Evolutionary conservation across 2,329 filamentous ascomycete genomes (phyloP), one percentile per base, ranked within the genome.

Genomic region (Fusarium coicis): DNA sequence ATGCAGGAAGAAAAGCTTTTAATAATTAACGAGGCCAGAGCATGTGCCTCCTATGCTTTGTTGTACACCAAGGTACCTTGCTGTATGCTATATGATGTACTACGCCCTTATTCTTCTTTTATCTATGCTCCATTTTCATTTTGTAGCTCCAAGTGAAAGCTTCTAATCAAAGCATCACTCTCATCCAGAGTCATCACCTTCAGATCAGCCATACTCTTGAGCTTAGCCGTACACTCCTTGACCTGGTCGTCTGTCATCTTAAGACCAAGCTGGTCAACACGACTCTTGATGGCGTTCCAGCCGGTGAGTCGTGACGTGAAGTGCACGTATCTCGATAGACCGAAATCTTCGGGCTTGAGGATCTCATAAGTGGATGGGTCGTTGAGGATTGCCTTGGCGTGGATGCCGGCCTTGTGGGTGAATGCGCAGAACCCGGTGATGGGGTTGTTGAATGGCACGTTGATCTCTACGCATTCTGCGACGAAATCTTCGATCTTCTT

Each of bases 21-120:
- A 11, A 19, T 4, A 28, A 46, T 14, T 19, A 44, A 12, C 23
- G 3, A 10, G 23, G 23, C 43, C 43, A 44, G 16, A 23, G 23
- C 7, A 7, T 11, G 0, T 3, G 16, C 7, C 4, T 18, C n/a
- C 4, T 43, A 4, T 11, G n/a, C 0, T 23, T 43, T 43, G 2
- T 43, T 2, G 15, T 10, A 23, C 2, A 10, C 42, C 23, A 4
- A 19, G 23, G 16, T 0, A 4, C 42, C 10, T 44, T 8, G 23
- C 7, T 26, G 11, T 30, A 30, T 30, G 30, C 30, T 9, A 30
- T 30, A 30, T 30, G 30, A 30, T 30, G 30, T 30, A 30, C 30
- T 30, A 12, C 42, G 12, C 43, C 43, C 23, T 19, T 26, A 1
- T 26, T 44, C 4, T 44, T 44, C 23, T 12, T 26, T 44, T 18